A percentile compares a stretch with the other conserved stretches of the same genome.
phyloP scores from a whole-genome alignment of 805 yeast species.

The Yarrowia porcina region DNA sequence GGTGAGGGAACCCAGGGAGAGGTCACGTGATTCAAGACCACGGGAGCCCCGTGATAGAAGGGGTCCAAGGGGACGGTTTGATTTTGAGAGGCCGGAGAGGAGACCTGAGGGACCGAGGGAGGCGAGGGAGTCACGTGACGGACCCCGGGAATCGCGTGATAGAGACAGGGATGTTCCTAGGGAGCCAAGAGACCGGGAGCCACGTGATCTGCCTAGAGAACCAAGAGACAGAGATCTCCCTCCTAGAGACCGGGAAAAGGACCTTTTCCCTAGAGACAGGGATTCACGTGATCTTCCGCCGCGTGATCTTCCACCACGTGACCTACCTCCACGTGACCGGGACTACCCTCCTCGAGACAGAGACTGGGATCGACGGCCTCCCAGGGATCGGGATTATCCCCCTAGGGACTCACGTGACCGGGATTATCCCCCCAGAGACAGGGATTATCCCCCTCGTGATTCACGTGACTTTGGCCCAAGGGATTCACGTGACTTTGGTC shows the following conservation, averaged over 20 bases:
- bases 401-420: slow-evolving; percentile 7
- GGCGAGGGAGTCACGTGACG: no score
- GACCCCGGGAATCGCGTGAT: no score
- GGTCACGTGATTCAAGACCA: no score
- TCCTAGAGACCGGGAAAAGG: neutral
- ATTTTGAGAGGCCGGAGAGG: no score
- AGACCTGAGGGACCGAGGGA: no score
- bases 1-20: neutral
- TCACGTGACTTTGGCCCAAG: neutral
- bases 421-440: neutral
- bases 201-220: neutral
- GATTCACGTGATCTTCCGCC: neutral
- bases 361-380: neutral
- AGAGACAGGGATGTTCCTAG: no score
- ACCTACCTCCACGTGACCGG: neutral
- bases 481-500: neutral
- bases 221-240: neutral
- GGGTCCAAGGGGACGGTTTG: no score
- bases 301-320: neutral
- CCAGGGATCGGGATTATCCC: neutral
- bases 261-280: no score
- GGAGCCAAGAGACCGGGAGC: no score
- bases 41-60: no score
- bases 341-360: neutral
- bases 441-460: neutral